Conservation (phyloP, 306 rosid species). For the Medicago lupulina region DNA sequence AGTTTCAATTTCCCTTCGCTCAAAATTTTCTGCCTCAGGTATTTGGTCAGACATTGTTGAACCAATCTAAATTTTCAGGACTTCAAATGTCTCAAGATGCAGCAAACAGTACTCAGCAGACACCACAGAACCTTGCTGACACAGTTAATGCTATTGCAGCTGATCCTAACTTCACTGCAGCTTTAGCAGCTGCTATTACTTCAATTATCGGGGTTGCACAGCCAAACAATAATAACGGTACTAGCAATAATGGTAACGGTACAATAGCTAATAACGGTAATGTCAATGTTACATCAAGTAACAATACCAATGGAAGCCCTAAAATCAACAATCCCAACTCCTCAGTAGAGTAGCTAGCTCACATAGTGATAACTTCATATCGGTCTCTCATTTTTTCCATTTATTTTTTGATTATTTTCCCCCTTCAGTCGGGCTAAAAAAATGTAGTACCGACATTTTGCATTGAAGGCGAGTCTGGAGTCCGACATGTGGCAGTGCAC, state of each 20-base stretch:
- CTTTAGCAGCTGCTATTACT: conserved; percentile 74
- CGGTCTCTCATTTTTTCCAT: conserved; percentile 3
- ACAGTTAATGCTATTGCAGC: conserved; percentile 68
- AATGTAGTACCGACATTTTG: too few relatives aligned
- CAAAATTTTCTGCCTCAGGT: conserved; percentile 63
- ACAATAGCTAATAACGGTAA: conserved; percentile 25
- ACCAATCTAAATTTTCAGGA: conserved; percentile 82
- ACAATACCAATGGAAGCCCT: conserved; percentile 4
- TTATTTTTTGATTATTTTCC: not conserved
- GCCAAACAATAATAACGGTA: conserved; percentile 39
- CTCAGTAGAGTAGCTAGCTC: conserved; percentile 40
- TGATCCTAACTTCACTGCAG: conserved; percentile 77
- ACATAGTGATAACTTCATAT: not conserved
- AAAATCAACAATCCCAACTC: conserved; percentile 42
- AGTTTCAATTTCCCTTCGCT: conserved; percentile 61
- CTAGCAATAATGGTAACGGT: conserved; percentile 35
- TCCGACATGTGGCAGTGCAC: too few relatives aligned
- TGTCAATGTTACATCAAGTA: conserved; percentile 31
- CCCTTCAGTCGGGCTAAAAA: not conserved
- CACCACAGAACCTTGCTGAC: conserved; percentile 51
- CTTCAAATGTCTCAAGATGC: conserved; percentile 75
- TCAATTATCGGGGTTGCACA: conserved; percentile 66
- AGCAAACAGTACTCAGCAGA: conserved; percentile 37
- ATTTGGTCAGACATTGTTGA: conserved; percentile 57
- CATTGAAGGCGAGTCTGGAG: too few relatives aligned